Percentiles rank a stretch among this genome's conserved stretches.
Conservation (phyloP, 2,329 filamentous ascomycete species). For the Ustulina deusta region DNA sequence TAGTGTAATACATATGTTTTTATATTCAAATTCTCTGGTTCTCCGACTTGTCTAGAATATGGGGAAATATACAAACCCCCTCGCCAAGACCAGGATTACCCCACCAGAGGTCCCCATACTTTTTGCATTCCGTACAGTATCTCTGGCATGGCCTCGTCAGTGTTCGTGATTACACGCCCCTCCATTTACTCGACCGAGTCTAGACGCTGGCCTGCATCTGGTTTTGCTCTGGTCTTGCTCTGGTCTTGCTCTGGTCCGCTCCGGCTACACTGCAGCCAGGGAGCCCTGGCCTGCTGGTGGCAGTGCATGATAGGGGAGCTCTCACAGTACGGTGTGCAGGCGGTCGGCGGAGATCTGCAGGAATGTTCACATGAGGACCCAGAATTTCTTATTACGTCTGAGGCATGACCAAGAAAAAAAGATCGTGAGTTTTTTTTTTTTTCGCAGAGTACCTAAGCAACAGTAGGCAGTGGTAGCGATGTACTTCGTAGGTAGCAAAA, state of each 20-base stretch:
- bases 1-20: no score
- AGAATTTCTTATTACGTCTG: slow-evolving; percentile 21
- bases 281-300: slow-evolving; percentile 5
- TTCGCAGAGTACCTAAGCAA: no score
- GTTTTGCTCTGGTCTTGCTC: neutral
- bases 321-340: slow-evolving; percentile 12
- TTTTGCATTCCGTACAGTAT: neutral
- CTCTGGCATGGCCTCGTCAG: neutral
- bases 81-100: slow-evolving; percentile 23
- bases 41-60: slow-evolving; percentile 32
- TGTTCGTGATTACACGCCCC: slow-evolving; percentile 14
- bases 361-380: slow-evolving; percentile 40
- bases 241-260: neutral
- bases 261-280: slow-evolving; percentile 1
- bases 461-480: neutral
- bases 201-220: no score
- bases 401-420: slow-evolving; percentile 27
- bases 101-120: slow-evolving; percentile 32
- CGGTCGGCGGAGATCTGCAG: slow-evolving; percentile 12
- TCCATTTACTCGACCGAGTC: slow-evolving; percentile 30
- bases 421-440: slow-evolving; percentile 38
- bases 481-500: neutral
- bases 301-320: slow-evolving; percentile 17
- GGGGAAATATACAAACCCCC: slow-evolving; percentile 21
- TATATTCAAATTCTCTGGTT: neutral